phyloP scores from a whole-genome alignment of 768 basidiomycete species.

The Hortiboletus flavorubellus region DNA sequence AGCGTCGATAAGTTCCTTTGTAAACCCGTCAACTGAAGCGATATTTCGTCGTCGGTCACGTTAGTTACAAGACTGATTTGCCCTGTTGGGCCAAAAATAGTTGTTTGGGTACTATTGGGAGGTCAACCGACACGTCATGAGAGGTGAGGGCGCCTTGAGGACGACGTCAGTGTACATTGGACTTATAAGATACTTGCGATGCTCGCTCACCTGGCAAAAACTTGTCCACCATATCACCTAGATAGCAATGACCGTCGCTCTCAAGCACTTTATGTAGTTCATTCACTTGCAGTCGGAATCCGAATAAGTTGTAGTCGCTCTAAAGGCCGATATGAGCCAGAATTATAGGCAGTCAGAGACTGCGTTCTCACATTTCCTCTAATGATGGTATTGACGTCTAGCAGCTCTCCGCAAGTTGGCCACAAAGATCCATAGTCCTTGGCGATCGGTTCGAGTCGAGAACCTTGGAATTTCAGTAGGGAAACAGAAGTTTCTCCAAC shows the following conservation, averaged over 20 bases:
- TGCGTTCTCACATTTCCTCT: constrained; percentile 65
- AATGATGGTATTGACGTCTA: constrained; percentile 54
- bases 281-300: constrained; percentile 50
- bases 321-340: constrained; percentile 30
- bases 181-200: not conserved
- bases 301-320: constrained; percentile 66
- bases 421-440: constrained; percentile 75
- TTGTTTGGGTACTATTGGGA: constrained; percentile 51
- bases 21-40: constrained; percentile 61
- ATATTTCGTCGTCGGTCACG: constrained; percentile 46
- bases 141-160: constrained; percentile 53
- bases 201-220: constrained; percentile 57
- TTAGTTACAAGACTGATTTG: constrained; percentile 72
- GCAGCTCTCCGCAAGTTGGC: constrained; percentile 63
- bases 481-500: constrained; percentile 84
- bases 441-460: constrained; percentile 51
- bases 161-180: not conserved
- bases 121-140: constrained; percentile 40
- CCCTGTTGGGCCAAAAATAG: constrained; percentile 79
- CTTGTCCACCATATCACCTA: constrained; percentile 76
- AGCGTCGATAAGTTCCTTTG: constrained; percentile 69
- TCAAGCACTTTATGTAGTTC: constrained; percentile 49
- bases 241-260: constrained; percentile 64
- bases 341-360: not conserved
- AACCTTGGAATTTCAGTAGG: constrained; percentile 49